These are phyloP conservation scores for Dillenia turbinata DNA, from an alignment of 164 flowering plant species.

Conservation along the genomic window DNA sequence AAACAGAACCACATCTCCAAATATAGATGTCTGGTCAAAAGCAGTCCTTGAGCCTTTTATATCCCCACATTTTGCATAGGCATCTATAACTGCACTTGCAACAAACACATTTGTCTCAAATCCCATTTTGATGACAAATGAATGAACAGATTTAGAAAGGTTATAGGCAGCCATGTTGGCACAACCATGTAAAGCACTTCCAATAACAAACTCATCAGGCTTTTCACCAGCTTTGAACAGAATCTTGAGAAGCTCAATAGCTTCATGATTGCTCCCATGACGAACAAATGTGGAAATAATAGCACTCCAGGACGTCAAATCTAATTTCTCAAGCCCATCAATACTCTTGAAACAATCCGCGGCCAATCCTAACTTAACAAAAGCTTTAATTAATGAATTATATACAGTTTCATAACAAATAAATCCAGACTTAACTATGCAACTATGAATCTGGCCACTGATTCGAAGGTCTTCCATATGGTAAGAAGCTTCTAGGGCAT, in stretches of 20 bases:
- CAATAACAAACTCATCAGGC: slow-evolving; percentile 49
- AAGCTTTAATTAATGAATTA: slow-evolving; percentile 35
- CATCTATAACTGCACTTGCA: slow-evolving; percentile 46
- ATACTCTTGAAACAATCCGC: slow-evolving; percentile 30
- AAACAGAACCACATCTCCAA: slow-evolving; percentile 29
- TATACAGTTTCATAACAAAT: slow-evolving; percentile 22
- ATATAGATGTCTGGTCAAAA: slow-evolving; percentile 20
- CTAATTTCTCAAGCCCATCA: slow-evolving; percentile 18
- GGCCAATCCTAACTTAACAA: slow-evolving; percentile 22
- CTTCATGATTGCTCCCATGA: slow-evolving; percentile 28
- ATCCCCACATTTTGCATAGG: slow-evolving; percentile 60
- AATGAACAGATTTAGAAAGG: slow-evolving; percentile 37
- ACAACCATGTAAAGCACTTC: slow-evolving; percentile 43
- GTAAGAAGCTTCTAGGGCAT: slow-evolving; percentile 28
- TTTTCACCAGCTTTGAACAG: slow-evolving; percentile 29
- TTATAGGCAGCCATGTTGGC: slow-evolving; percentile 25
- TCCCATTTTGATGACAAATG: slow-evolving; percentile 36
- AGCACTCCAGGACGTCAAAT: slow-evolving; percentile 39
- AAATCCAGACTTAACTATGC: slow-evolving; percentile 38
- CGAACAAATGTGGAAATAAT: slow-evolving; percentile 43
- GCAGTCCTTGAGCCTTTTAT: slow-evolving; percentile 33
- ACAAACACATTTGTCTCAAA: slow-evolving; percentile 29
- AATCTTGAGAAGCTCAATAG: slow-evolving; percentile 24
- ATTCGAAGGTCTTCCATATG: slow-evolving; percentile 18
- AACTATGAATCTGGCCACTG: slow-evolving; percentile 34